phyloP scores from a whole-genome alignment of 352 stramenopile genomes.

The Phytophthora citrophthora region DNA sequence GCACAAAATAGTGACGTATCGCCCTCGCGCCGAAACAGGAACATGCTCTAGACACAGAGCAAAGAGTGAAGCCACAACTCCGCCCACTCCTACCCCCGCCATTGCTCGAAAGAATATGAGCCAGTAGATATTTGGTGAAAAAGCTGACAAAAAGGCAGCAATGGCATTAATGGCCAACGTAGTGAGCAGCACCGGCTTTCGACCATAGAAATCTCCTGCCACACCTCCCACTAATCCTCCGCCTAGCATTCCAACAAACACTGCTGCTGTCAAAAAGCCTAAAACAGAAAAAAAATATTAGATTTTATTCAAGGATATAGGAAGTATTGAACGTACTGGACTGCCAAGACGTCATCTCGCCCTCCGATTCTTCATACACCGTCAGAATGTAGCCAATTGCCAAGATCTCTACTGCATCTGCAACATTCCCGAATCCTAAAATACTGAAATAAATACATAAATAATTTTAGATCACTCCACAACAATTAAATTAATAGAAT shows the following conservation, averaged over 20 bases:
- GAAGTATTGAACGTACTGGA: conserved; percentile 55
- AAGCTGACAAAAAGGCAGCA: conserved; percentile 77
- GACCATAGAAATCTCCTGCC: conserved; percentile 81
- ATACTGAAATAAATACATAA: conserved; percentile 48
- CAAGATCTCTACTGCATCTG: conserved; percentile 91
- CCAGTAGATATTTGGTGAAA: conserved; percentile 72
- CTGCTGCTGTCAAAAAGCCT: conserved; percentile 87
- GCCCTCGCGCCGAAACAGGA: conserved; percentile 64
- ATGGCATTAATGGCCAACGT: conserved; percentile 85
- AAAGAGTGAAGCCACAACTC: conserved; percentile 87
- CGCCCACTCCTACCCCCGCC: conserved; percentile 79
- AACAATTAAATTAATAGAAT: conserved; percentile 17
- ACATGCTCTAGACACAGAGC: conserved; percentile 89
- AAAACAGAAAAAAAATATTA: conserved; percentile 11
- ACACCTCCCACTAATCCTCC: conserved; percentile 81
- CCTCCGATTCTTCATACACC: conserved; percentile 72
- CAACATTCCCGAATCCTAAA: conserved; percentile 85
- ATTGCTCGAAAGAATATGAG: conserved; percentile 80
- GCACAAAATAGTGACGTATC: conserved; percentile 88
- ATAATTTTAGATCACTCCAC: conserved; percentile 36
- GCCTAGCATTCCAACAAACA: conserved; percentile 91
- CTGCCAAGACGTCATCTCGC: conserved; percentile 71
- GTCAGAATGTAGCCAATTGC: conserved; percentile 91
- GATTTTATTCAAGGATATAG: background rate
- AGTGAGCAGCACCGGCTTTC: conserved; percentile 74